Base-by-base conservation (phyloP, 805 yeast genomes). In the Schwanniomyces sp. region DNA sequence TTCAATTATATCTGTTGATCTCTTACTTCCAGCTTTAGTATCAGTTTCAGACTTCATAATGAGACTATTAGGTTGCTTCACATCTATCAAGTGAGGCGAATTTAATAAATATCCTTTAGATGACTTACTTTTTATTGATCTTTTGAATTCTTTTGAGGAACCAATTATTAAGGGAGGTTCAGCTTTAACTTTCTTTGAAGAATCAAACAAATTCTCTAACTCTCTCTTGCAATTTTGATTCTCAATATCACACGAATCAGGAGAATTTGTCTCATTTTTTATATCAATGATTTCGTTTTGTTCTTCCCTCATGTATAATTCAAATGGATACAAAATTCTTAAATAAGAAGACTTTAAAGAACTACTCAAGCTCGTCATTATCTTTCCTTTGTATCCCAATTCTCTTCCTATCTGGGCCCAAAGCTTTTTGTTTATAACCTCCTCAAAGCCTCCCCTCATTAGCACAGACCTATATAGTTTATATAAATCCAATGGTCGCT, bases 381-480 rank as follows among this genome's bases (percentile, higher is more conserved):
- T 82, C 54, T 82, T 78, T 2, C 89, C 90, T 28, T 81, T 77
- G 60, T 84, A 86, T 0, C 96, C 95, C 43, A 89, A 67, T 55
- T 88, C 96, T 46, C 91, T 73, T 11, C 92, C 92, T 8, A 89
- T 78, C 58, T 86, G 90, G 1, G 90, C 90, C 96, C 96, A 89
- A 40, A 81, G 70, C 57, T 86, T 86, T 47, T 77, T 78, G 46
- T 75, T 64, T 40, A 86, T 79, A n/a, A 88, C 91, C 9, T 66
- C 72, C 9, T 74, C 72, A 59, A 74, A 83, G 0, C 95, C 95
- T 16, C 94, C 94, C 50, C 86, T 70, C 14, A 78, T 59, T 16
- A 76, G 69, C 1, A 88, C 94, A 11, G 81, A 73, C 34, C 76
- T 69, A 54, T 79, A 76, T 34, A 88, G 64, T 37, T 80, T 71